A percentile compares a stretch with the other conserved stretches of the same genome.
Evolutionary conservation across 495 filamentous ascomycete species (phyloP).

Genomic region (Hypoxylon fragiforme): DNA sequence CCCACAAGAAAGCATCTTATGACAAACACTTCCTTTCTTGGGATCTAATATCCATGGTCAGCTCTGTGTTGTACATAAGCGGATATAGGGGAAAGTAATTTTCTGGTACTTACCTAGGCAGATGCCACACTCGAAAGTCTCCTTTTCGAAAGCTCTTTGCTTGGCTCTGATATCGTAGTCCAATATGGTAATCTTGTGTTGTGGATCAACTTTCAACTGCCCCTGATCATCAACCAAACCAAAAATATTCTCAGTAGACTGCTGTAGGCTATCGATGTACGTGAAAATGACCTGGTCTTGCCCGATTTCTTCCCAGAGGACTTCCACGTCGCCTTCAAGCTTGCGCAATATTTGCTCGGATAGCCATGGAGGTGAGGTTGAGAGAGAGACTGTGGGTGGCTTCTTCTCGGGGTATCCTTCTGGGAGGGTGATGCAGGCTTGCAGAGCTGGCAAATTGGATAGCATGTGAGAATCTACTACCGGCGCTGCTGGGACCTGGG

Average conservation of each 20-base stretch:
- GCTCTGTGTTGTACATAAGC: slow-evolving; percentile 3
- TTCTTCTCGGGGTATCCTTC: slow-evolving; percentile 70
- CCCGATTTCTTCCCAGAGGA: slow-evolving; percentile 83
- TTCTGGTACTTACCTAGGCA: slow-evolving; percentile 63
- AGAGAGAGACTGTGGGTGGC: slow-evolving; percentile 68
- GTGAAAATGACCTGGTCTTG: slow-evolving; percentile 75
- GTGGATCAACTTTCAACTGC: slow-evolving; percentile 55
- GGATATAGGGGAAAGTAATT: background rate
- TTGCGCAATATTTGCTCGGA: slow-evolving; percentile 57
- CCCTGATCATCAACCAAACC: slow-evolving; percentile 61
- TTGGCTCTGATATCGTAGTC: slow-evolving; percentile 77
- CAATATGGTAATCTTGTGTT: slow-evolving; percentile 72
- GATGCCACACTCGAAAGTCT: slow-evolving; percentile 87
- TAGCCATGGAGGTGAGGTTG: slow-evolving; percentile 71
- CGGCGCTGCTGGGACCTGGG: slow-evolving; percentile 8
- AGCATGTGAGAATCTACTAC: slow-evolving; percentile 62
- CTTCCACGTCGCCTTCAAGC: slow-evolving; percentile 62
- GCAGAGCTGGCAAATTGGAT: slow-evolving; percentile 76
- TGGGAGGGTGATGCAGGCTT: slow-evolving; percentile 69
- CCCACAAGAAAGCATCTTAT: slow-evolving; percentile 74
- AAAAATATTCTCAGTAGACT: slow-evolving; percentile 76
- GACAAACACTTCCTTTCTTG: slow-evolving; percentile 83
- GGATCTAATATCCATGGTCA: slow-evolving; percentile 64
- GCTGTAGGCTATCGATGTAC: slow-evolving; percentile 86
- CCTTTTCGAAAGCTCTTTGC: slow-evolving; percentile 73